Conservation (phyloP, 2,329 filamentous ascomycete genomes). For the Ceratocystis alfenasii region DNA sequence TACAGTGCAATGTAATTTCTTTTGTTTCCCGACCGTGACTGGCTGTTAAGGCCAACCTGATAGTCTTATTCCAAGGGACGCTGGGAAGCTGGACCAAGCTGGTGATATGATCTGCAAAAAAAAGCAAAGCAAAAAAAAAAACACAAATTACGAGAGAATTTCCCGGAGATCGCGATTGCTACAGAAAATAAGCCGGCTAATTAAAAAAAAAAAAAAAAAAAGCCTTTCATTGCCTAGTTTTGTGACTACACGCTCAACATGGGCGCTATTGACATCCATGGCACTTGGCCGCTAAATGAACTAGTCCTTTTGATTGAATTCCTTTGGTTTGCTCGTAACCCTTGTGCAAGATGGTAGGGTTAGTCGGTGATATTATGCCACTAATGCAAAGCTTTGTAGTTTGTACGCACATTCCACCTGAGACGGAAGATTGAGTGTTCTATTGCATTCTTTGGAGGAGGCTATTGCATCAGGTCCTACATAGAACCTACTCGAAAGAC, state of each 20-base stretch:
- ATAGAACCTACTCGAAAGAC: no score
- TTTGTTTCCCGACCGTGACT: background rate
- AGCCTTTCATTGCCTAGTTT: background rate
- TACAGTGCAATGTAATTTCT: constrained; percentile 7
- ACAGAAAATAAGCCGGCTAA: no score
- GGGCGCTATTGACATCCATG: background rate
- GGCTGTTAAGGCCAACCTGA: background rate
- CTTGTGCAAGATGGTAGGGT: background rate
- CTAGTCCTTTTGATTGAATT: background rate
- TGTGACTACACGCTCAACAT: background rate
- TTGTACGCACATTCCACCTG: background rate
- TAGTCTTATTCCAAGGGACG: background rate
- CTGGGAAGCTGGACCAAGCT: background rate
- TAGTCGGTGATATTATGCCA: background rate
- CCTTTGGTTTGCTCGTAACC: background rate
- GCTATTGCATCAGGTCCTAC: no score
- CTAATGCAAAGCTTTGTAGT: background rate
- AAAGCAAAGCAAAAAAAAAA: background rate
- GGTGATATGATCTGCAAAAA: background rate
- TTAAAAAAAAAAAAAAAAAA: background rate
- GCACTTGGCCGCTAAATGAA: background rate
- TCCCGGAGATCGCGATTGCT: background rate
- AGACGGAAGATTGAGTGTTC: background rate
- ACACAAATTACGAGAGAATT: background rate
- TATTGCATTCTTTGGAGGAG: no score